These are phyloP conservation scores for Saccharum spontaneum DNA, from an alignment of 176 grass and related monocot genomes.

Conservation along the genomic window DNA sequence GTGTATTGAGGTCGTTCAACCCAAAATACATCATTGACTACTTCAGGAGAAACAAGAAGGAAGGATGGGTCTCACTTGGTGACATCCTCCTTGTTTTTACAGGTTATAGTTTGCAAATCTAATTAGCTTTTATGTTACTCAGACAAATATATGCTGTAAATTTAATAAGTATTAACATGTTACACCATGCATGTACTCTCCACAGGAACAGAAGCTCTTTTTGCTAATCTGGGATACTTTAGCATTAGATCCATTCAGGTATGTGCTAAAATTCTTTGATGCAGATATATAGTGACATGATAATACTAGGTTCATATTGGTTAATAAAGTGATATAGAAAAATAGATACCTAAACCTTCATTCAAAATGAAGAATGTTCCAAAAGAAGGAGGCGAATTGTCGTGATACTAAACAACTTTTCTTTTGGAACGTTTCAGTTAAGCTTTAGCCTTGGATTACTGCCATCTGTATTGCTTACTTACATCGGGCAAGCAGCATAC, in stretches of 20 bases:
- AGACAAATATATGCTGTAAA: not conserved
- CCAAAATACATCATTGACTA: constrained; percentile 59
- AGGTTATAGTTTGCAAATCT: constrained; percentile 17
- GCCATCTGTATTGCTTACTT: constrained; percentile 44
- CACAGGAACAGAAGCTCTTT: constrained; percentile 56
- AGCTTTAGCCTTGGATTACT: constrained; percentile 34
- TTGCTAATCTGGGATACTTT: constrained; percentile 53
- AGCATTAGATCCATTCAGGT: constrained; percentile 55
- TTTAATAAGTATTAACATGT: not conserved
- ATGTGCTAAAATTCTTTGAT: not conserved
- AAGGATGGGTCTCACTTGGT: constrained; percentile 62
- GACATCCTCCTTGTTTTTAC: constrained; percentile 54
- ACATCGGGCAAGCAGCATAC: constrained; percentile 56
- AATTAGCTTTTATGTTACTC: not conserved
- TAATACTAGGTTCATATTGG: not conserved
- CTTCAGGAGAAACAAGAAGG: constrained; percentile 45
- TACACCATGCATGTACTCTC: not conserved
- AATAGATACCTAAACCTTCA: not conserved
- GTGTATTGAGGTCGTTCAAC: constrained; percentile 44
- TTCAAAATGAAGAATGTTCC: not conserved
- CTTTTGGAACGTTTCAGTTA: not conserved
- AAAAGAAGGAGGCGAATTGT: not conserved
- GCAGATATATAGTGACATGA: not conserved
- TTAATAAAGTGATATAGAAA: not conserved
- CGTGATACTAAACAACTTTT: not conserved